Evolutionary conservation across 352 stramenopile genomes (phyloP), one percentile per base, ranked within the genome.

Genomic region (Globisporangium carolinianum): DNA sequence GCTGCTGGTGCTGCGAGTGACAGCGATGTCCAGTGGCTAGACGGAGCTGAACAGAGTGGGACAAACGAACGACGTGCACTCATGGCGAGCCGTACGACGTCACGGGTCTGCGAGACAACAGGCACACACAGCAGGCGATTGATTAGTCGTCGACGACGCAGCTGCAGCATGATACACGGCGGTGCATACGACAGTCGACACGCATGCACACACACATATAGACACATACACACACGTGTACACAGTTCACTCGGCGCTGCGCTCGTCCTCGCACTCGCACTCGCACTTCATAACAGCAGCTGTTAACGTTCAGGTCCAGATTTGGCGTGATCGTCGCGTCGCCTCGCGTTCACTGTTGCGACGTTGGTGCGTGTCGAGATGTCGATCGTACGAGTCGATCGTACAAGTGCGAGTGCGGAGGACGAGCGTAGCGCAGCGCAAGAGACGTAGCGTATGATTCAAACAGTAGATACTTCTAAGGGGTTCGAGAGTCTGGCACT

Each of bases 111-210:
- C 4, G 24, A 15, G 24, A 24, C 45, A 49, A 6, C 37, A 58
- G 14, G 2, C 24, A 24, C 24, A 24, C 24, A 24, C 24, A 24
- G 24, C 24, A 24, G 24, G 53, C 37, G 50, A 15, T n/a, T 42
- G 58, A 47, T 65, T 55, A 61, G 39, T 57, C 60, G 41, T 61
- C 46, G 35, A 57, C 55, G 36, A 48, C 47, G 35, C 55, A 51
- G 36, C 43, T n/a, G 14, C 10, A 58, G 24, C 17, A 47, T 47
- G 51, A 62, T 55, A 6, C 12, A 54, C 9, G 50, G 39, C 0
- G 53, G n/a, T 32, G 43, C 43, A 60, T 14, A n/a, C 42, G 38
- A 42, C 47, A 56, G 7, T 14, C 38, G 9, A 38, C 35, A 53
- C 10, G 1, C 45, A 43, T 15, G 12, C 39, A 47, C 15, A 47